Conservation (phyloP, 768 basidiomycete genomes). For the Kwoniella bestiolae region DNA sequence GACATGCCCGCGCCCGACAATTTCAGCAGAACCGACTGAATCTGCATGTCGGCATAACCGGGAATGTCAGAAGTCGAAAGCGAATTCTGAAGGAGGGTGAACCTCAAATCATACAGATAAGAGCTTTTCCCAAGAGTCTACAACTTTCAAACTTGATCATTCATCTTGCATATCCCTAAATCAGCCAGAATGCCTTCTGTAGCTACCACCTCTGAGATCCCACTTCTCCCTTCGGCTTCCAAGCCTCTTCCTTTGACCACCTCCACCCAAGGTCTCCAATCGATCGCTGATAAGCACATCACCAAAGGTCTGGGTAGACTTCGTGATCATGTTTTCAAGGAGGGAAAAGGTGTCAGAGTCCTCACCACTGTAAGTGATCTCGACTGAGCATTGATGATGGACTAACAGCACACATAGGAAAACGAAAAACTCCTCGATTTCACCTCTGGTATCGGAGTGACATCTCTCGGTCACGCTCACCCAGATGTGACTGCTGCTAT, state of each 20-base stretch:
- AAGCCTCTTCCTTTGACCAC: conserved; percentile 34
- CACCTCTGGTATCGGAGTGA: conserved; percentile 78
- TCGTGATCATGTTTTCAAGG: conserved; percentile 55
- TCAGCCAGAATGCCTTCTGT: conserved; percentile 27
- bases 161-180: neutral
- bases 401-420: conserved; percentile 22
- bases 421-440: conserved; percentile 80
- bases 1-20: too few relatives aligned
- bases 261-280: conserved; percentile 32
- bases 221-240: conserved; percentile 18
- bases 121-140: too few relatives aligned
- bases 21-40: too few relatives aligned
- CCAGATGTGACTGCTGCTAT: conserved; percentile 51
- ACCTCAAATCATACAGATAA: too few relatives aligned
- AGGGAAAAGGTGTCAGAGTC: conserved; percentile 69
- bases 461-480: conserved; percentile 68
- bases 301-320: conserved; percentile 56
- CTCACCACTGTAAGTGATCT: conserved; percentile 45
- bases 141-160: neutral
- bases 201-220: conserved; percentile 25
- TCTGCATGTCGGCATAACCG: too few relatives aligned
- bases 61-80: too few relatives aligned
- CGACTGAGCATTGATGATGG: neutral
- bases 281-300: conserved; percentile 54
- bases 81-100: too few relatives aligned